These are phyloP conservation scores for Rosellinia necatrix DNA, from an alignment of 2,329 filamentous ascomycete species.

Conservation along the genomic window DNA sequence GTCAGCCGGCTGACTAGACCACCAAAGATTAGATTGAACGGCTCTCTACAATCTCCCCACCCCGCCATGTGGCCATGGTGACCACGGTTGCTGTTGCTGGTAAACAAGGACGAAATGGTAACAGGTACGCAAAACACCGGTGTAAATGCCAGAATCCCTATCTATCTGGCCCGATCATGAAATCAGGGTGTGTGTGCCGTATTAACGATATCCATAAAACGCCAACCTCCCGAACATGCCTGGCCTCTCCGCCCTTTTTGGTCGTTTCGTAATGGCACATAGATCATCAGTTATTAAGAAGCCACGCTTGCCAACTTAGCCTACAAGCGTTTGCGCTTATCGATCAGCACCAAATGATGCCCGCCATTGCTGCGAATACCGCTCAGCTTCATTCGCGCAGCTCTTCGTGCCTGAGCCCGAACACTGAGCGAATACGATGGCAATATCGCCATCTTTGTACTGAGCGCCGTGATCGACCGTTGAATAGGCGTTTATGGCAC, in stretches of 20 bases:
- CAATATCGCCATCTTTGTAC: conserved; percentile 84
- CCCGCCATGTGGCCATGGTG: background rate
- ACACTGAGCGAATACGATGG: conserved; percentile 80
- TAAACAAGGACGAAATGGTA: conserved; percentile 14
- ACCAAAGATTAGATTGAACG: background rate
- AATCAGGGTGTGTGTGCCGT: conserved; percentile 12
- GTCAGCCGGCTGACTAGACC: background rate
- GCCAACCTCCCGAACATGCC: conserved; percentile 21
- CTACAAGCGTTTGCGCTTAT: conserved; percentile 1
- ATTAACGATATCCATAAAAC: conserved; percentile 28
- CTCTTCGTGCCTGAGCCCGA: conserved; percentile 56
- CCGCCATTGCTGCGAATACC: conserved; percentile 54
- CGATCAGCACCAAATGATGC: conserved; percentile 43
- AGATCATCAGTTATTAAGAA: conserved; percentile 7
- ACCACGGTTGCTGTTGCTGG: too few species aligned
- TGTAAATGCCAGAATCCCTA: conserved; percentile 28
- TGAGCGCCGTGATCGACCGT: conserved; percentile 58
- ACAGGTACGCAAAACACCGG: conserved; percentile 28
- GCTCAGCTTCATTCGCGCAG: conserved; percentile 73
- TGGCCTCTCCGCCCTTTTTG: background rate
- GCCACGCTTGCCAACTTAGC: background rate
- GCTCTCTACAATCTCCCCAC: background rate
- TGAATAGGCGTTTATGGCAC: conserved; percentile 79
- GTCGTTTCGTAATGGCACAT: conserved; percentile 13
- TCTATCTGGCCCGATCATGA: conserved; percentile 24